Base-by-base conservation (phyloP, 495 filamentous ascomycete species). In the Penicillium flavigenum region DNA sequence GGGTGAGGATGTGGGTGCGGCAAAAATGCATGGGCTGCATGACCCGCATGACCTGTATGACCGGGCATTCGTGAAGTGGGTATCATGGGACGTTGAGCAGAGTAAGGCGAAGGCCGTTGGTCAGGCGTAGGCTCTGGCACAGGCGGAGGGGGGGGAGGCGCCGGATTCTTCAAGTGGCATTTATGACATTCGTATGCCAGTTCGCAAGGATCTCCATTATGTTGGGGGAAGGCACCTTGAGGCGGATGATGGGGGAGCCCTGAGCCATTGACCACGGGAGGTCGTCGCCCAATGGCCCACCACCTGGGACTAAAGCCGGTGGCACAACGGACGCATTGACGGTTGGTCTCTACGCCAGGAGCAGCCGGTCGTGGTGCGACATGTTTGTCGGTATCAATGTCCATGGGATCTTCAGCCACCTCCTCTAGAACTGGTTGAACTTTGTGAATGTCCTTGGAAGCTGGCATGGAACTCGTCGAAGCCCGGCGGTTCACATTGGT, bases 161-260 rank as follows among this genome's bases (percentile, higher is more conserved):
- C 58, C 1, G 66, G 63, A 36, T 73, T 73, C 63, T 77, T 78
- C 46, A 81, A 57, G 60, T 81, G 76, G 55, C 80, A 83, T 57
- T 81, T 81, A 61, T 83, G 80, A 58, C 80, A 82, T 63, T 80
- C 76, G 31, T 74, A 76, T 3, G 60, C 44, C 7, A 51, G 29
- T 54, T 66, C 64, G 29, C 46, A 56, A 48, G 19, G 38, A 32
- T 76, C 71, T 2, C 72, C 73, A 56, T 74, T 75, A 24, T 65
- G 51, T 20, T 69, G 72, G 32, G 62, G 44, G 16, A 71, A 64
- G n/a, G 61, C 53, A 41, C 51, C 38, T 50, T 69, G 70, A 22
- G 58, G 63, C 31, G 59, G 54, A 29, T 56, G 69, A 31, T 64
- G 60, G 20, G 68, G 57, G 45, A 66, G 39, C 34, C 64, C 70